These are phyloP conservation scores for Pleurotus eryngii DNA, from an alignment of 768 basidiomycete genomes.

Conservation along the genomic window DNA sequence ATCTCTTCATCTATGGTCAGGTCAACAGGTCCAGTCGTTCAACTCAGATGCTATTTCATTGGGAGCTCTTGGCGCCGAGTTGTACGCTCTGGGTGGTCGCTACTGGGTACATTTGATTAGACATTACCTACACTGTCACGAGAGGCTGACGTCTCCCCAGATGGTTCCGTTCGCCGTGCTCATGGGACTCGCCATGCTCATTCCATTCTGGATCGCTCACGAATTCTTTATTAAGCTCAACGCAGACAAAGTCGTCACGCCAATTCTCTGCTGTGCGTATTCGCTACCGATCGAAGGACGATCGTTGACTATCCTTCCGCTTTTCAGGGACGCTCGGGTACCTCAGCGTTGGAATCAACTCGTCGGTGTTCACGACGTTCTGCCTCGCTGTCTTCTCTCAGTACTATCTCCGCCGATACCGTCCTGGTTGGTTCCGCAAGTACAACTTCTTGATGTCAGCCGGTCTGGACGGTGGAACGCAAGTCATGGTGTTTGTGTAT, in stretches of 20 bases:
- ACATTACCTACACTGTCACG: too few species aligned
- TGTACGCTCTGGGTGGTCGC: constrained; percentile 42
- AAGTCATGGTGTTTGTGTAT: constrained; percentile 43
- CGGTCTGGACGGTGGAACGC: constrained; percentile 51
- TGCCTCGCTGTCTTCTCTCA: constrained; percentile 44
- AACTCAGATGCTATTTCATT: constrained; percentile 52
- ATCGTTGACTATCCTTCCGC: not conserved
- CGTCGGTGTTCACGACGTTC: constrained; percentile 44
- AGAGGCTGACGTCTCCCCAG: constrained; percentile 14
- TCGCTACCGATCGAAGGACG: not conserved
- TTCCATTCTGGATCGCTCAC: constrained; percentile 55
- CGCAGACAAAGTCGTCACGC: constrained; percentile 47
- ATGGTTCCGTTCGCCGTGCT: constrained; percentile 44
- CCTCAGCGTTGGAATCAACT: constrained; percentile 56
- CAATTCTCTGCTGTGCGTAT: constrained; percentile 39
- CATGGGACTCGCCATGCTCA: constrained; percentile 47
- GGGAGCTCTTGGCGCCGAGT: constrained; percentile 50
- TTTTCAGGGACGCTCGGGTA: constrained; percentile 38
- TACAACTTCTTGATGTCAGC: constrained; percentile 52
- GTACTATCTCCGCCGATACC: constrained; percentile 40
- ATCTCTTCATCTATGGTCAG: constrained; percentile 21
- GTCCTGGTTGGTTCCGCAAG: constrained; percentile 46
- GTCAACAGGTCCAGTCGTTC: constrained; percentile 38
- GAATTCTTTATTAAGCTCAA: constrained; percentile 42
- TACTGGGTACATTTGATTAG: constrained; percentile 28